Evolutionary conservation across 108 stramenopile species (phyloP), one percentile per base, ranked within the genome.

Genomic region (Cyclotella atomus): DNA sequence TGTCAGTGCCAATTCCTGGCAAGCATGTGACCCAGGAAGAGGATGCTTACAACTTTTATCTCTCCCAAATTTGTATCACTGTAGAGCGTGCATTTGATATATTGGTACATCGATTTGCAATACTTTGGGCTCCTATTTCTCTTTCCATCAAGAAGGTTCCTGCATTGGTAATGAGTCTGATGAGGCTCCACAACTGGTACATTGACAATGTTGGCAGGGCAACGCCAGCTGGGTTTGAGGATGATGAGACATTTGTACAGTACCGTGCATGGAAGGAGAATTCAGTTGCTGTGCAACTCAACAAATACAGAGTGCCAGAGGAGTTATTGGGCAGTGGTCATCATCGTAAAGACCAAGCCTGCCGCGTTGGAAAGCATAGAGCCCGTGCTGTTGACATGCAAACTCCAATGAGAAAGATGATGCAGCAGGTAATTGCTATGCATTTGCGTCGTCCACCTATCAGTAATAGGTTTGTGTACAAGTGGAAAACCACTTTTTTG

Each of bases 101-200:
- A 17, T n/a, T 49, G 3, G 47, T 49, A 19, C 47, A 49, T 49
- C 19, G 14, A 4, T 20, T 49, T 49, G 47, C 3, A 4, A n/a
- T 9, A n/a, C 19, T 49, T 9, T n/a, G 47, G 14, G 47, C n/a
- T 17, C 47, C 47, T 20, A 4, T 49, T 3, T 3, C 3, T 4
- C 3, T 49, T 15, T 49, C 47, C 4, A 49, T 15, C 10, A 49
- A 49, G 17, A 49, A 49, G 19, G 47, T 49, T 15, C 47, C 47
- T 49, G 47, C 47, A 17, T 49, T 49, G 47, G 47, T 49, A 3
- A 49, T 49, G 47, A n/a, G 47, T 49, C 19, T 49, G 19, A n/a
- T 49, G 17, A 3, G 47, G 19, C 17, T 49, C 3, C 47, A 49
- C 17, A 49, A 49, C 17, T 49, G 19, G 10, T 49, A 49, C 17